These are phyloP conservation scores for Magnusiomyces suaveolens DNA, from an alignment of 1,139 yeast genomes.

Conservation along the genomic window DNA sequence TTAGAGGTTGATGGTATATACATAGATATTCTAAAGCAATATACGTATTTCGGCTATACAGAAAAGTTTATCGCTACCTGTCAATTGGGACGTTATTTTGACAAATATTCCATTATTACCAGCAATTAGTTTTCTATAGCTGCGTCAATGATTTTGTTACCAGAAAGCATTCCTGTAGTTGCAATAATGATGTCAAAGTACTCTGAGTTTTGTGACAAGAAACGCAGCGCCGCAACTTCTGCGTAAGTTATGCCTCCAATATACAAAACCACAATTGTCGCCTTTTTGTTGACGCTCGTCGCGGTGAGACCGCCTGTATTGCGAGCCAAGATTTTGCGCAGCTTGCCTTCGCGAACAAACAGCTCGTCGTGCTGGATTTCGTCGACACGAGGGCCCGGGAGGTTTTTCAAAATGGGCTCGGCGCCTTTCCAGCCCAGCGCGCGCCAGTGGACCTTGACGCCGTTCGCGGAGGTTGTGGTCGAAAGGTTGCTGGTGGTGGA, in stretches of 20 bases:
- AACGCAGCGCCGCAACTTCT: slow-evolving; percentile 58
- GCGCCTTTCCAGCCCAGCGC: slow-evolving; percentile 33
- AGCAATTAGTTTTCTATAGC: slow-evolving; percentile 10
- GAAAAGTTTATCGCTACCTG: too few relatives aligned
- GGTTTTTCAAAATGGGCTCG: slow-evolving; percentile 27
- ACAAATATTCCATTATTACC: slow-evolving; percentile 1
- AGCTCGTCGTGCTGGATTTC: slow-evolving; percentile 27
- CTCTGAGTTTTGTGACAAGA: slow-evolving; percentile 38
- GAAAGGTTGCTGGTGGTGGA: background rate
- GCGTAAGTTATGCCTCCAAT: slow-evolving; percentile 78
- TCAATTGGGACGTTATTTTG: too few relatives aligned
- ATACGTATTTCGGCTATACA: too few relatives aligned
- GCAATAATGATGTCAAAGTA: slow-evolving; percentile 39
- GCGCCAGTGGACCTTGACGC: slow-evolving; percentile 24
- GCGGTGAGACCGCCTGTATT: slow-evolving; percentile 14
- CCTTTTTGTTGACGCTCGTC: slow-evolving; percentile 22
- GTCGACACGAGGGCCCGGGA: slow-evolving; percentile 34
- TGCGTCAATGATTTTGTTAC: slow-evolving; percentile 34
- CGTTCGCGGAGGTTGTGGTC: too few relatives aligned
- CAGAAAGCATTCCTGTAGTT: slow-evolving; percentile 49
- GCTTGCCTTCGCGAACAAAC: slow-evolving; percentile 29
- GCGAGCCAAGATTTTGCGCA: slow-evolving; percentile 29
- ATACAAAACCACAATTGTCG: slow-evolving; percentile 40
- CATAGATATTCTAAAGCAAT: too few relatives aligned
- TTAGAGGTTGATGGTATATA: slow-evolving; percentile 1